These are phyloP conservation scores for Spencermartinsiella europaea DNA, from an alignment of 805 yeast genomes.

Conservation along the genomic window DNA sequence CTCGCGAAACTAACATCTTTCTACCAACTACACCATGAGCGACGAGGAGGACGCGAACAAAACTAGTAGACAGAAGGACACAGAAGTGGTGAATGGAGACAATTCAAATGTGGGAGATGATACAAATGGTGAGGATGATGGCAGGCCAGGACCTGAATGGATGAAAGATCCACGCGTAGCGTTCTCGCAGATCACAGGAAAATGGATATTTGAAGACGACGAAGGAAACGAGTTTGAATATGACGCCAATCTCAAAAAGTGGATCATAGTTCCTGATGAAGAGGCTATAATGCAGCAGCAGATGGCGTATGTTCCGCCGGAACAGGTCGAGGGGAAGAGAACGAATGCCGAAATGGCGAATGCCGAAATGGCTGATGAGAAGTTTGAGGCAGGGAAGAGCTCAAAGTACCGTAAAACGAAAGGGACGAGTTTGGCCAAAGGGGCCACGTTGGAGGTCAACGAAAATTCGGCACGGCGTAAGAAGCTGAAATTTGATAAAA, in stretches of 20 bases:
- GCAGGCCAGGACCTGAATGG: conserved; percentile 9
- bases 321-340: conserved; percentile 6
- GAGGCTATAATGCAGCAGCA: conserved; percentile 20
- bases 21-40: too few species aligned
- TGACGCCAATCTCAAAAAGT: conserved; percentile 29
- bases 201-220: conserved; percentile 37
- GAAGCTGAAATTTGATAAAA: conserved; percentile 3
- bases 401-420: too few species aligned
- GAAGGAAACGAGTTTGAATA: conserved; percentile 31
- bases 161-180: conserved; percentile 29
- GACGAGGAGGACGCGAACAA: too few species aligned
- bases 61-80: too few species aligned
- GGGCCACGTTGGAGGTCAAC: not conserved
- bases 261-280: conserved; percentile 32
- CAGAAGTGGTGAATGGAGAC: too few species aligned
- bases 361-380: not conserved
- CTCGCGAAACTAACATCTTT: too few species aligned
- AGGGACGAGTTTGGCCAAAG: too few species aligned
- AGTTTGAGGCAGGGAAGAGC: too few species aligned
- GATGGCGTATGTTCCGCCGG: conserved; percentile 15
- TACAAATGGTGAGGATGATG: not conserved
- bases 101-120: too few species aligned
- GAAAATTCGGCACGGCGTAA: conserved; percentile 11
- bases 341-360: too few species aligned
- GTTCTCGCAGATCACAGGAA: conserved; percentile 30